Conservation (phyloP, 2,329 filamentous ascomycete species). For the Colletotrichum tropicale region DNA sequence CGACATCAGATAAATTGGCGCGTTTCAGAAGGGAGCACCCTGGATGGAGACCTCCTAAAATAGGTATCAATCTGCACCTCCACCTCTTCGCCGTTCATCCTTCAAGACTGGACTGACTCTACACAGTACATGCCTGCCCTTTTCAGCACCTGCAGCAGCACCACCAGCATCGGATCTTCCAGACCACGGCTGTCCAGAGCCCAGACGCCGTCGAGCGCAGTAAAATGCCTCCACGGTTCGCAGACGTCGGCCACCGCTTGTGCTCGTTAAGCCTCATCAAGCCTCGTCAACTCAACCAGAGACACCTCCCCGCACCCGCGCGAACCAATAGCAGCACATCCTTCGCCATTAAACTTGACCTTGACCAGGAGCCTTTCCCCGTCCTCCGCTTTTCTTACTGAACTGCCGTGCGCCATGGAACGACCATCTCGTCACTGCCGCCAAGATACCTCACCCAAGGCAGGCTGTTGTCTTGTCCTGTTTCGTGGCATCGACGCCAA, state of each 20-base stretch:
- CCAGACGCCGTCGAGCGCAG: neutral
- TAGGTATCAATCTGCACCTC: neutral
- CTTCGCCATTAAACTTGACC: neutral
- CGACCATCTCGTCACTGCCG: neutral
- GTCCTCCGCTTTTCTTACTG: neutral
- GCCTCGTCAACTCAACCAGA: neutral
- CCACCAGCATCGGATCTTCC: neutral
- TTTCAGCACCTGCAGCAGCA: neutral
- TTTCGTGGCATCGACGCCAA: neutral
- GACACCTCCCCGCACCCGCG: neutral
- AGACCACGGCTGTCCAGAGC: neutral
- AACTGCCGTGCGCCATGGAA: neutral
- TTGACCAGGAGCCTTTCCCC: neutral
- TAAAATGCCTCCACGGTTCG: neutral
- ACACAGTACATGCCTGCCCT: neutral
- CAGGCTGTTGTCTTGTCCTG: neutral
- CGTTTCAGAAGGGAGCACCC: conserved; percentile 18
- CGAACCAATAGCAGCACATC: neutral
- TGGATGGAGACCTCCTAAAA: conserved; percentile 5
- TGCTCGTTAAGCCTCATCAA: neutral
- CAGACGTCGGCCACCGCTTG: neutral
- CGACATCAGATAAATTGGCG: conserved; percentile 20
- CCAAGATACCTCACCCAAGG: neutral
- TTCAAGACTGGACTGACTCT: neutral
- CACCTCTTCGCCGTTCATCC: neutral